phyloP scores from a whole-genome alignment of 352 stramenopile species.

The Globisporangium megalacanthum region DNA sequence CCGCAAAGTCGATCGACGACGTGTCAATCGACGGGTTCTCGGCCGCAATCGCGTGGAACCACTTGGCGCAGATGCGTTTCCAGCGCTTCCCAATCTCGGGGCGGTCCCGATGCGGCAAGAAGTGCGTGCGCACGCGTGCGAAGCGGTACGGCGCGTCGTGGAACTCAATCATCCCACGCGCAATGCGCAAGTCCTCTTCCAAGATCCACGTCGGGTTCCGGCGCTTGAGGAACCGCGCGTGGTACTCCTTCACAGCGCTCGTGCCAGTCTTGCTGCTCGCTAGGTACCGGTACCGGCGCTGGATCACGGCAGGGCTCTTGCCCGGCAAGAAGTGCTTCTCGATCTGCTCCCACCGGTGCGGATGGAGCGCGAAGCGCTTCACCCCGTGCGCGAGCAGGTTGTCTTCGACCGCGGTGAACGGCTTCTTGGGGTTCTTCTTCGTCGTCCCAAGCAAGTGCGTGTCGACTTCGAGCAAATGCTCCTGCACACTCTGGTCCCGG shows the following conservation, averaged over 20 bases:
- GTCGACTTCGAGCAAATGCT: slow-evolving; percentile 67
- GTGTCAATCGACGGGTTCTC: slow-evolving; percentile 24
- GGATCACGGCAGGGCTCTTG: slow-evolving; percentile 42
- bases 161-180: slow-evolving; percentile 61
- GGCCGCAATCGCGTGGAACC: slow-evolving; percentile 22
- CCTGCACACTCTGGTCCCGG: slow-evolving; percentile 42
- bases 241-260: slow-evolving; percentile 56
- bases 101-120: slow-evolving; percentile 62
- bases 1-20: slow-evolving; percentile 38
- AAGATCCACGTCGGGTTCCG: slow-evolving; percentile 52
- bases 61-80: slow-evolving; percentile 34
- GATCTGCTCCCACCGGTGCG: slow-evolving; percentile 61
- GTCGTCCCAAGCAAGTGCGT: slow-evolving; percentile 55
- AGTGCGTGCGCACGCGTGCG: slow-evolving; percentile 42
- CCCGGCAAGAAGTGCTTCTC: slow-evolving; percentile 52
- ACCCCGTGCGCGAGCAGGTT: slow-evolving; percentile 57
- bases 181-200: slow-evolving; percentile 77
- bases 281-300: slow-evolving; percentile 69
- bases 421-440: slow-evolving; percentile 36
- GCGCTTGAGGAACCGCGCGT: slow-evolving; percentile 32
- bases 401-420: slow-evolving; percentile 59
- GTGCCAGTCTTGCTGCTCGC: slow-evolving; percentile 48
- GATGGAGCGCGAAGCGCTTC: slow-evolving; percentile 48
- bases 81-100: slow-evolving; percentile 67
- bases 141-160: slow-evolving; percentile 61